These are phyloP conservation scores for Biscutella auriculata DNA, from an alignment of 441 rosid species.

Conservation along the genomic window DNA sequence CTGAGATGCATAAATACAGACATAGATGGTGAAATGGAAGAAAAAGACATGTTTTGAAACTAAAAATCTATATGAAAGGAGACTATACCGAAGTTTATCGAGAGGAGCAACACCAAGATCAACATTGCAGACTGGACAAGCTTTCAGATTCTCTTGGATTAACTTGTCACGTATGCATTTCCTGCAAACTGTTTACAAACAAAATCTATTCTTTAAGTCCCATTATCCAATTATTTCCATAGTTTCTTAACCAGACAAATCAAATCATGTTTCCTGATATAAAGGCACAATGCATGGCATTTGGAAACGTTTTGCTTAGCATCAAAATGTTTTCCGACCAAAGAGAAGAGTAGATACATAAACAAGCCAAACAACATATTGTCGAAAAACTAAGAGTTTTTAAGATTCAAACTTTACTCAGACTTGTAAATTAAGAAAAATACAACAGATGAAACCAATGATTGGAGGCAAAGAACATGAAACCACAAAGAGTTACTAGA, in stretches of 20 bases:
- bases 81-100: slow-evolving; percentile 11
- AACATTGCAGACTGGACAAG: slow-evolving; percentile 19
- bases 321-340: background rate
- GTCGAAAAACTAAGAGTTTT: background rate
- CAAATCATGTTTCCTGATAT: too few relatives aligned
- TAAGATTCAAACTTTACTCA: background rate
- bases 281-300: background rate
- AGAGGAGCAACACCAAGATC: slow-evolving; percentile 15
- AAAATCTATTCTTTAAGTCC: background rate
- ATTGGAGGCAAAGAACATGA: background rate
- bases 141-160: background rate
- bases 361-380: background rate
- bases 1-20: background rate
- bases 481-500: too few relatives aligned
- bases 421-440: too few relatives aligned
- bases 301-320: background rate
- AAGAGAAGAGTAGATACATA: background rate
- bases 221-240: too few relatives aligned
- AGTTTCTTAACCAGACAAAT: too few relatives aligned
- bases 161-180: slow-evolving; percentile 12
- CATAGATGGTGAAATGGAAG: background rate
- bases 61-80: background rate
- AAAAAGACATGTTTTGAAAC: background rate
- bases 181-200: slow-evolving; percentile 17
- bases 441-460: background rate